phyloP scores from a whole-genome alignment of 768 basidiomycete species.

The Coprinellus aureogranulatus region DNA sequence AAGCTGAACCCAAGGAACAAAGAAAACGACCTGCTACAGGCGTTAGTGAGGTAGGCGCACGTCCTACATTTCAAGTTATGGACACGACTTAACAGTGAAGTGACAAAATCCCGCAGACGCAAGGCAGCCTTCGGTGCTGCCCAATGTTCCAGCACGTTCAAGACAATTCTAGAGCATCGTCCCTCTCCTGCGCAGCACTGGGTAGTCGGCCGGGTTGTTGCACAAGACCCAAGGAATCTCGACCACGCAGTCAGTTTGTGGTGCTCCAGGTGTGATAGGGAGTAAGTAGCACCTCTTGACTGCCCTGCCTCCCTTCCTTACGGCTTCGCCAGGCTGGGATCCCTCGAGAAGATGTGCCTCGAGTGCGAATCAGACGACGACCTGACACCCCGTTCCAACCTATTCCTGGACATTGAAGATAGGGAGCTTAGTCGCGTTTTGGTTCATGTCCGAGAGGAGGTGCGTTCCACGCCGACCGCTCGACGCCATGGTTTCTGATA shows the following conservation, averaged over 20 bases:
- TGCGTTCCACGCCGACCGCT: slow-evolving; percentile 23
- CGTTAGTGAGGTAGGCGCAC: slow-evolving; percentile 39
- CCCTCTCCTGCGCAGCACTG: slow-evolving; percentile 38
- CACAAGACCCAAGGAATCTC: slow-evolving; percentile 54
- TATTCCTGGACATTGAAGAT: slow-evolving; percentile 55
- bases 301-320: background rate
- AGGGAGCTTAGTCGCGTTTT: slow-evolving; percentile 38
- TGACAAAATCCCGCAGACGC: background rate
- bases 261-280: slow-evolving; percentile 52
- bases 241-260: slow-evolving; percentile 44
- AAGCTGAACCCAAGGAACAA: slow-evolving; percentile 34
- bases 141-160: background rate
- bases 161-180: slow-evolving; percentile 32
- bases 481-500: too few species aligned
- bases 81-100: too few species aligned
- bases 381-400: slow-evolving; percentile 47
- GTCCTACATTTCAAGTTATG: too few species aligned
- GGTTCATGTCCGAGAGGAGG: slow-evolving; percentile 50
- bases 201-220: slow-evolving; percentile 48
- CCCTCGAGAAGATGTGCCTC: slow-evolving; percentile 42
- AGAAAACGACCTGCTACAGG: slow-evolving; percentile 36
- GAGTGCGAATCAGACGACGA: slow-evolving; percentile 33
- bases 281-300: slow-evolving; percentile 35
- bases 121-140: background rate
- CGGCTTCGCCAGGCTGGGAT: slow-evolving; percentile 39